Conservation (phyloP, 805 yeast genomes). For the Cyberlindnera bimundalis region DNA sequence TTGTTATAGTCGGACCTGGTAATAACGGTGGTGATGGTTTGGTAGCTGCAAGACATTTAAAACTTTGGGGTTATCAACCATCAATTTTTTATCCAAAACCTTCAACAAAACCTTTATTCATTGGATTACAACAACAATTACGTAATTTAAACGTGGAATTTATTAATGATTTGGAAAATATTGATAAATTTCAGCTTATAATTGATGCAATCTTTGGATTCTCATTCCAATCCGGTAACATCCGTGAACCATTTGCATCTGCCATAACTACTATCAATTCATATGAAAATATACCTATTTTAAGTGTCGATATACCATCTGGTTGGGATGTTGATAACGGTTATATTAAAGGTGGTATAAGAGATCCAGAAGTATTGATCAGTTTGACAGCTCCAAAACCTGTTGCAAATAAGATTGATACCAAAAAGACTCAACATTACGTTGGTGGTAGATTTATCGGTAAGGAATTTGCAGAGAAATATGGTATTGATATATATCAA, state of each 20-base stretch:
- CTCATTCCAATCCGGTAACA: conserved; percentile 79
- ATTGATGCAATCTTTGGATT: conserved; percentile 92
- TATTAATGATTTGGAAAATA: conserved; percentile 37
- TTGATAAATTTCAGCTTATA: conserved; percentile 34
- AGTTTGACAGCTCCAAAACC: conserved; percentile 95
- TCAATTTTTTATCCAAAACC: conserved; percentile 75
- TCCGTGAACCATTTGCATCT: conserved; percentile 69
- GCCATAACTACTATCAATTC: conserved; percentile 40
- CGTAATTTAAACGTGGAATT: conserved; percentile 59
- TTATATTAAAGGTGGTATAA: conserved; percentile 43
- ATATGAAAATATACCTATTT: conserved; percentile 47
- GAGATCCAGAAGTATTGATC: conserved; percentile 66
- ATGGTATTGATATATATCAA: conserved; percentile 62
- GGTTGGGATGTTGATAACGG: conserved; percentile 98
- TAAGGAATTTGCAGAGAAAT: conserved; percentile 60
- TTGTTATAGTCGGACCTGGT: conserved; percentile 90
- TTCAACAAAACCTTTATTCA: conserved; percentile 53
- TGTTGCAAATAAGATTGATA: conserved; percentile 50
- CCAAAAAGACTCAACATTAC: conserved; percentile 48
- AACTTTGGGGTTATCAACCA: conserved; percentile 76
- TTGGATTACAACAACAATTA: conserved; percentile 63
- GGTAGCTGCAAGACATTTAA: conserved; percentile 90
- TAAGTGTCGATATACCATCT: conserved; percentile 88
- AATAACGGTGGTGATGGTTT: conserved; percentile 93
- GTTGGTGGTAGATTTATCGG: conserved; percentile 90